Percentiles rank a stretch among this genome's conserved stretches.
Conservation (phyloP, 164 flowering plant species). For the Magnolia changhungtana region DNA sequence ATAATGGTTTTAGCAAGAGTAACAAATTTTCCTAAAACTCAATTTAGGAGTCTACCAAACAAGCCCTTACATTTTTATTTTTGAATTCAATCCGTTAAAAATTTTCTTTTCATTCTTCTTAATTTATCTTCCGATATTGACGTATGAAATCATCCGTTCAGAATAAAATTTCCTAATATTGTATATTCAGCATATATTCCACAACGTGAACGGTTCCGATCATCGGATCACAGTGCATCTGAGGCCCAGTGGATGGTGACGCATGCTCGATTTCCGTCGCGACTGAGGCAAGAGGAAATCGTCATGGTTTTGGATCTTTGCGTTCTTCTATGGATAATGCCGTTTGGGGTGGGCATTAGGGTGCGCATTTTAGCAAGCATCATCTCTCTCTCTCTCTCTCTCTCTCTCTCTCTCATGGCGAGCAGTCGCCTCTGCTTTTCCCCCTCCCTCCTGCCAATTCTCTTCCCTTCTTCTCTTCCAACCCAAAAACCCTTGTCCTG, state of each 20-base stretch:
- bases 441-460: conserved; percentile 6
- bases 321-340: background rate
- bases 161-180: no score
- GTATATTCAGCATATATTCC: no score
- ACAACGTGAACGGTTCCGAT: background rate
- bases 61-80: no score
- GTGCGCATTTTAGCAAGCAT: no score
- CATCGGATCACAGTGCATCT: background rate
- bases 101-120: no score
- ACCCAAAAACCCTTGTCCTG: background rate
- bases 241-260: background rate
- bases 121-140: no score
- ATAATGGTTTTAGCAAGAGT: no score
- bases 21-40: no score
- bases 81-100: no score
- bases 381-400: background rate
- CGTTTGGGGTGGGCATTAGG: background rate
- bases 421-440: conserved; percentile 9
- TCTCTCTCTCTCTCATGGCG: conserved; percentile 13
- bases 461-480: conserved; percentile 4
- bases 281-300: background rate
- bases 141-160: no score
- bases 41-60: no score
- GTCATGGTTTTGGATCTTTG: background rate
- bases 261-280: background rate